These are phyloP conservation scores for rapeseed (Brassica napus) DNA, from an alignment of 345 rosid species.

Conservation along the genomic window DNA sequence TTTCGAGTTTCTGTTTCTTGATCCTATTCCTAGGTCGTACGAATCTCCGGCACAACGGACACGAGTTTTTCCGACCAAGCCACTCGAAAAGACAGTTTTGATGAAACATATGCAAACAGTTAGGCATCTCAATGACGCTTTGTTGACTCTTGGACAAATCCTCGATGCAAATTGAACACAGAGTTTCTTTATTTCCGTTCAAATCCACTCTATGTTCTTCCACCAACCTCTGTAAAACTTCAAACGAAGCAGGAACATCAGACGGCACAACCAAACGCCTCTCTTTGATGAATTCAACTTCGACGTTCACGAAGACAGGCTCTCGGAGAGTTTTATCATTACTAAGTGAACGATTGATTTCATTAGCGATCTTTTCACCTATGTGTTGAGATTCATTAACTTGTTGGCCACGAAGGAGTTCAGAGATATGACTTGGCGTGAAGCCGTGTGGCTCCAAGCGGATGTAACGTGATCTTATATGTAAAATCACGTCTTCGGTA, in stretches of 20 bases:
- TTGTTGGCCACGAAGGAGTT: not conserved
- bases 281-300: not conserved
- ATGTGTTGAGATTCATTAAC: not conserved
- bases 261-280: not conserved
- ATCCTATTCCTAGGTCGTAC: not conserved
- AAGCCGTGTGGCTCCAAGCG: conserved; percentile 1
- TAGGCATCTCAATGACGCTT: conserved; percentile 10
- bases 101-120: conserved; percentile 5
- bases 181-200: not conserved
- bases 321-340: not conserved
- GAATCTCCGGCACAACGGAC: conserved; percentile 3
- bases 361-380: not conserved
- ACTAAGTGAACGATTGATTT: not conserved
- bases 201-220: not conserved
- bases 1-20: not conserved
- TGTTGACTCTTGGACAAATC: not conserved
- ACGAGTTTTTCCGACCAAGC: conserved; percentile 3
- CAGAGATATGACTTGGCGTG: not conserved
- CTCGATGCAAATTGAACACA: conserved; percentile 1
- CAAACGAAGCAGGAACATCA: not conserved
- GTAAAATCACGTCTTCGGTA: not conserved
- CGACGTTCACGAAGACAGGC: not conserved
- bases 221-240: not conserved
- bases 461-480: not conserved
- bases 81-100: conserved; percentile 13